Base-by-base conservation (phyloP, 768 basidiomycete genomes). In the Mycena vulgaris region DNA sequence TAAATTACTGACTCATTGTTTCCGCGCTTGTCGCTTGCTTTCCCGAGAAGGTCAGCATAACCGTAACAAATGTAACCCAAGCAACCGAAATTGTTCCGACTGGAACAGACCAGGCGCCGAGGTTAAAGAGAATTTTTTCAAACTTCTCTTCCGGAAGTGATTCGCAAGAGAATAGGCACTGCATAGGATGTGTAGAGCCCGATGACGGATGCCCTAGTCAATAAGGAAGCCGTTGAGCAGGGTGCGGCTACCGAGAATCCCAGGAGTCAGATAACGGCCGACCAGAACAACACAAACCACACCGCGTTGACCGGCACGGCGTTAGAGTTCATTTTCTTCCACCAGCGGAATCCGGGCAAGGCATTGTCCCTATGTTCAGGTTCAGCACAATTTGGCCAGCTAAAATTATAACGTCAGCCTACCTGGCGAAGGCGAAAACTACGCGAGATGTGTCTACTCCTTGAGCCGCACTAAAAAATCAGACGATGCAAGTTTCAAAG, bases 271-370 rank as follows among this genome's bases (percentile, higher is more conserved):
- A 89, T 89, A 31, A 93, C 69, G 3, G 81, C 89, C 10, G 92
- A 78, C 45, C 80, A 76, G 37, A 79, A 77, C 80, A 93, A 90
- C 30, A 93, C 92, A 47, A 93, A 83, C 92, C 92, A 93, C 8
- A 92, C 92, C 4, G 92, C 92, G 69, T 93, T 89, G 16, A 93
- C 91, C 0, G 92, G 92, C 10, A 92, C 93, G 1, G 92, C 92
- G 70, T 76, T 75, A 7, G 63, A 75, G 68, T 90, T 90, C 61
- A 93, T 86, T 63, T 78, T 81, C 74, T 92, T 92, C 92, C 90
- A 92, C 84, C 84, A 90, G 31, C 84, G 84, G 37, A 92, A 93
- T 10, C 92, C 91, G 9, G 92, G 92, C 16, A 93, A 85, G 9
- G 92, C 92, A 63, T 92, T 89, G 73, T 93, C 92, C 40, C 92